Evolutionary conservation across 2,329 filamentous ascomycete species (phyloP), one percentile per base, ranked within the genome.

Genomic region (Hypoxylon rubiginosum): DNA sequence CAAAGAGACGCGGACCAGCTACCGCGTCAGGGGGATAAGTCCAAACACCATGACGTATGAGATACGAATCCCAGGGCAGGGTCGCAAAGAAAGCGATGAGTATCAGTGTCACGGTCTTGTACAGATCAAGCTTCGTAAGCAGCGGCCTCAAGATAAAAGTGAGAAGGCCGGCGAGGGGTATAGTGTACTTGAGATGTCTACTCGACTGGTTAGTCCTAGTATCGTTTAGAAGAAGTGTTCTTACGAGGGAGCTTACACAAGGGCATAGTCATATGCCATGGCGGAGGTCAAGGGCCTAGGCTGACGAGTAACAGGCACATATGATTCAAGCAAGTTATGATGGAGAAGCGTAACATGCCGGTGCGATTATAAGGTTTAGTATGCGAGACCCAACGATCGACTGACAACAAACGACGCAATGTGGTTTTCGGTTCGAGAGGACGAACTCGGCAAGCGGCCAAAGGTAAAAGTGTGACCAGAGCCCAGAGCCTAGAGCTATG

Each of bases 21-120:
- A 93, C 86, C 19, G 86, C 90, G 72, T 88, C 81, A 10, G 83
- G 79, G 1, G 91, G 91, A 73, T 93, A 94, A 9, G 87, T 89
- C 91, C 91, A 93, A 73, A 93, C 85, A 48, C 83, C 80, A 58
- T 82, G 86, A 69, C 84, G 85, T 71, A 94, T 91, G 43, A 93
- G 83, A 76, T 92, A 92, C 8, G 90, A 91, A 73, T 93, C 91
- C 91, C 91, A 94, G 32, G 91, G 91, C 26, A 90, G 88, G 0
- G 91, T 92, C 3, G 90, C 86, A 26, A 83, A 72, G 51, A 93
- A 88, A 19, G 91, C 90, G 68, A 92, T 83, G 19, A 82, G 79
- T 63, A 91, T 82, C 54, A 92, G 80, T 68, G 88, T 89, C 32
- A 79, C 70, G 57, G 90, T 85, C 74, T 90, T 90, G 77, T 88